Evolutionary conservation across 2,329 filamentous ascomycete genomes (phyloP), one percentile per base, ranked within the genome.

Genomic region (Alternaria panax): DNA sequence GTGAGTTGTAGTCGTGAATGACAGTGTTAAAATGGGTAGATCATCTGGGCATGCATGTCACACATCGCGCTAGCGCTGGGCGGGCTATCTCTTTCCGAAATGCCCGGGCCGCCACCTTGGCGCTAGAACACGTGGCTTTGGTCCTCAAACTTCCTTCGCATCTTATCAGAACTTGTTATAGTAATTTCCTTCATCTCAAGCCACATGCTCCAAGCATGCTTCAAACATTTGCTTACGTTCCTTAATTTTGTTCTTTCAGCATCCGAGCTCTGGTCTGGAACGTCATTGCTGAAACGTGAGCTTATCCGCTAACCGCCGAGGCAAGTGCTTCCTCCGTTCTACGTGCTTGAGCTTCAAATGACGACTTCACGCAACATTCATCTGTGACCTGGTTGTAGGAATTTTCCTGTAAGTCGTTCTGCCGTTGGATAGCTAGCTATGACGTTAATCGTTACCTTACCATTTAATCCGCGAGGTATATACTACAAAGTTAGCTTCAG

Each of bases 11-110:
- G 45, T 36, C 4, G 45, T 48, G 16, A 20, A 25, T 48, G 30
- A 48, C 20, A 30, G 36, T 34, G 45, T 34, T 32, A 48, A 20
- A 14, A 48, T 36, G 30, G 16, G 45, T 48, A 36, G 45, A 48
- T 36, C 28, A 48, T 11, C 36, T 40, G 45, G 45, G 45, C 45
- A 48, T 48, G 45, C 14, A 48, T 48, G 45, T 48, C 3, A 36
- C 45, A 48, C 30, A 48, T 36, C 8, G 16, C 45, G 8, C 45
- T 48, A 48, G 18, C 45, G 45, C 20, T 24, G 22, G 3, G 7
- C 45, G 45, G 45, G 45, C 20, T 36, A 48, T 48, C 45, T 48
- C 20, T 24, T 24, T 48, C 45, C 45, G 45, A 47, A 2, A 2
- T 9, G 43, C 16, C n/a, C 7, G 9, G 36, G 36, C 36, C 28